Percentiles rank a stretch among this genome's conserved stretches.
Evolutionary conservation across 78 protist species (phyloP).

Genomic region (Dictyostelium purpureum): DNA sequence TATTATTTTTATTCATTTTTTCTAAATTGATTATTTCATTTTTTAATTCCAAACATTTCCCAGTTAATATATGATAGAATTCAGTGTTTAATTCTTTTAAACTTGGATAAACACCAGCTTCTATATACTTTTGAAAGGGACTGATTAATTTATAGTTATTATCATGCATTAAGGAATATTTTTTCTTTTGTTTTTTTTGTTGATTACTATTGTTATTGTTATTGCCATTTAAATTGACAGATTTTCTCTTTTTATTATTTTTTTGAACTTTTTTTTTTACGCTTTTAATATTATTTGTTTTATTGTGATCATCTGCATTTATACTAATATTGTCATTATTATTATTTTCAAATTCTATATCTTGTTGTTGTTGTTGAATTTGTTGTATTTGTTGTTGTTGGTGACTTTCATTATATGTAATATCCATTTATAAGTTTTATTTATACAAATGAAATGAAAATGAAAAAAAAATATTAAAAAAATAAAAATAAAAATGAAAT

Average conservation of each 20-base stretch:
- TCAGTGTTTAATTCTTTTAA: conserved; percentile 48
- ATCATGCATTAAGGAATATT: conserved; percentile 4
- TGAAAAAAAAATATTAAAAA: background rate
- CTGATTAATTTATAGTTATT: conserved; percentile 30
- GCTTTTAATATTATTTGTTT: background rate
- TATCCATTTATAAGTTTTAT: background rate
- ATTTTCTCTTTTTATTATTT: background rate
- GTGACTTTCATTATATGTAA: background rate
- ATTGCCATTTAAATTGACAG: background rate
- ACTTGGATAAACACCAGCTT: background rate
- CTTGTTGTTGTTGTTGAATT: background rate
- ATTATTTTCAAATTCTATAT: too few relatives aligned
- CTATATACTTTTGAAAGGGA: conserved; percentile 59
- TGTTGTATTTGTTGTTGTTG: background rate
- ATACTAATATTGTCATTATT: background rate
- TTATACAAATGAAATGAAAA: background rate
- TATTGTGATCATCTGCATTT: background rate
- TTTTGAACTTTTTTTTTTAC: background rate
- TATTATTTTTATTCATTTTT: background rate
- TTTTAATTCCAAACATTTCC: background rate
- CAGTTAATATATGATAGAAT: conserved; percentile 39
- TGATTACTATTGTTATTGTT: background rate
- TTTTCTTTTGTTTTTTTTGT: background rate
- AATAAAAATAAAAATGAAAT: background rate
- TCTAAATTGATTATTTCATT: background rate